A percentile compares a stretch with the other conserved stretches of the same genome.
Conservation (phyloP, 225 moss, liverwort and hornwort genomes). For the Ulota crispa region DNA sequence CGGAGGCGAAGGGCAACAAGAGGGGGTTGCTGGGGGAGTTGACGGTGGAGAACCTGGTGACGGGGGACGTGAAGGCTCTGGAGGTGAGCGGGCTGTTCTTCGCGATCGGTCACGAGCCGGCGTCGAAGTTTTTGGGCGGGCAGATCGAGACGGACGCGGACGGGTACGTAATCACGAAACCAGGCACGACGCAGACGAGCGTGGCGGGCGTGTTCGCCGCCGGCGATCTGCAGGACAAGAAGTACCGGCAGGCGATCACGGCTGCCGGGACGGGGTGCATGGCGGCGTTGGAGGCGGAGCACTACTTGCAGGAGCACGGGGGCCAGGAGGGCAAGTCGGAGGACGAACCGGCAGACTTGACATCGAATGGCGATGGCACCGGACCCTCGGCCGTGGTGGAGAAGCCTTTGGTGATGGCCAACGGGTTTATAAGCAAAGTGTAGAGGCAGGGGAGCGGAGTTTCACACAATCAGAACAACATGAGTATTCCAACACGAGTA, state of each 20-base stretch:
- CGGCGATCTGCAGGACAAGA: slow-evolving; percentile 97
- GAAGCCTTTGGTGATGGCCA: slow-evolving; percentile 37
- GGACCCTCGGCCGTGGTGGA: slow-evolving; percentile 34
- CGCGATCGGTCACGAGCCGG: slow-evolving; percentile 95
- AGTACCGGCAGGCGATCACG: slow-evolving; percentile 88
- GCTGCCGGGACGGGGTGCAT: slow-evolving; percentile 97
- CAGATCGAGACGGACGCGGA: slow-evolving; percentile 75
- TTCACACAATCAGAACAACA: not conserved
- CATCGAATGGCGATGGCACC: slow-evolving; percentile 32
- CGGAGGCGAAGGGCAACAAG: slow-evolving; percentile 74
- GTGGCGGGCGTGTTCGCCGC: slow-evolving; percentile 88
- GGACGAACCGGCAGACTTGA: slow-evolving; percentile 39
- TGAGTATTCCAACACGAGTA: not conserved
- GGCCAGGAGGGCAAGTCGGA: slow-evolving; percentile 71
- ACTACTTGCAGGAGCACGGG: slow-evolving; percentile 73
- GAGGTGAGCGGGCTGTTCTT: slow-evolving; percentile 80
- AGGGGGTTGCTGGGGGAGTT: slow-evolving; percentile 60
- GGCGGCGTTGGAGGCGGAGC: slow-evolving; percentile 96
- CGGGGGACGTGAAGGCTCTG: slow-evolving; percentile 37
- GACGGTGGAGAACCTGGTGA: slow-evolving; percentile 71
- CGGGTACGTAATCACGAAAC: slow-evolving; percentile 77
- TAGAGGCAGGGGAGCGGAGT: slow-evolving; percentile 11
- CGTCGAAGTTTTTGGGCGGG: slow-evolving; percentile 79
- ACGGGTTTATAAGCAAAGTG: slow-evolving; percentile 30
- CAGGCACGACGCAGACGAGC: slow-evolving; percentile 87